Evolutionary conservation across 2,329 filamentous ascomycete species (phyloP), one percentile per base, ranked within the genome.

Genomic region (Rhexocercosporidium sp.): DNA sequence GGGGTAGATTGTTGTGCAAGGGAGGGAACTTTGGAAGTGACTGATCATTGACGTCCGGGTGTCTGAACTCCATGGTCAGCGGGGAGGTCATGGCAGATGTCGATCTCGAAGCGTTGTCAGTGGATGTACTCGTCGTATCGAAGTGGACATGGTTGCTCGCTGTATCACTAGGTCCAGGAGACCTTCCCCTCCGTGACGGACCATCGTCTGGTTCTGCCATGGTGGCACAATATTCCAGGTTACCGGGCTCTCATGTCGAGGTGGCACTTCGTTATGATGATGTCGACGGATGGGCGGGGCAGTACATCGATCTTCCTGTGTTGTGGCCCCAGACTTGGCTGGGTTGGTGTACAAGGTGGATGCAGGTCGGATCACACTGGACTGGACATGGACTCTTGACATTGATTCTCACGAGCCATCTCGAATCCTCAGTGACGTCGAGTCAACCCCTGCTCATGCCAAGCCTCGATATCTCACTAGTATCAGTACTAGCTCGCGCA

Each of bases 61-160:
- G 62, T 61, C 63, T 73, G 46, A 76, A 71, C 18, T 78, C 76
- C 59, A 71, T 29, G 49, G 66, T 73, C 49, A 77, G 49, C 12
- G 76, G 75, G n/a, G 76, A 77, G 25, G 76, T 75, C 74, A 76
- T 75, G 27, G 72, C 75, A 64, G 76, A 77, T 22, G 76, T 77
- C 18, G 73, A 69, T 47, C 67, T 70, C 1, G 75, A 77, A 37
- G 51, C 70, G 65, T 69, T 69, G 27, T 73, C 73, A 47, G 67
- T 70, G 16, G 69, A 68, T 34, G 68, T 69, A 47, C 72, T 75
- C 37, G 66, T 62, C 12, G 69, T 67, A 57, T 76, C 73, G 57
- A 75, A 72, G 65, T 73, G 73, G 12, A 73, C 70, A 66, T 72
- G 72, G 46, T 68, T 68, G 62, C 49, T 71, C 9, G 64, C 66